Percentiles rank a stretch among this genome's conserved stretches.
Conservation (phyloP, 1,284 basidiomycete genomes). For the Omphalotus olearius region DNA sequence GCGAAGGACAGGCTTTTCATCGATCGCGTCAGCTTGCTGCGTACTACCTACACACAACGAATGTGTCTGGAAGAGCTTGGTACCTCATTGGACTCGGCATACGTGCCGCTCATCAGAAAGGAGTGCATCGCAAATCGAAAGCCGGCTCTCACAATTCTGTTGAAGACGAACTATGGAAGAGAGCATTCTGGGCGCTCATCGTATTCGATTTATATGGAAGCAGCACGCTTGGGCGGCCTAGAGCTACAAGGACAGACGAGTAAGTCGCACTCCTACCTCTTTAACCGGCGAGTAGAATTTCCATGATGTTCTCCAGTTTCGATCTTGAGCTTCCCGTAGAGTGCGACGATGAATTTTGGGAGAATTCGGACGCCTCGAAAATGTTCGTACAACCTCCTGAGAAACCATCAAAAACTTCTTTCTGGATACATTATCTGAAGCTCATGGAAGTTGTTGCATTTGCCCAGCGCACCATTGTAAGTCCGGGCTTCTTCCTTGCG, state of each 20-base stretch:
- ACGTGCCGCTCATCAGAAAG: conserved; percentile 13
- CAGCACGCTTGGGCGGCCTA: conserved; percentile 11
- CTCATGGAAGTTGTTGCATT: conserved; percentile 13
- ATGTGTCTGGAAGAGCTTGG: conserved; percentile 6
- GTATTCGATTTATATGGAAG: conserved; percentile 11
- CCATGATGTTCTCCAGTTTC: conserved; percentile 2
- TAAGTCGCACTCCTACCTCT: neutral
- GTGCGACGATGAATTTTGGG: conserved; percentile 13
- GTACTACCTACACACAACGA: conserved; percentile 9
- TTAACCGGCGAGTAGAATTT: neutral
- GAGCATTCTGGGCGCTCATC: conserved; percentile 15
- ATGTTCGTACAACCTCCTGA: conserved; percentile 3
- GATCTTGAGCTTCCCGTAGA: conserved; percentile 12
- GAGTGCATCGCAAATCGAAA: conserved; percentile 10
- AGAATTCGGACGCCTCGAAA: conserved; percentile 1
- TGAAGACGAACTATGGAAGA: conserved; percentile 15
- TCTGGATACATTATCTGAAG: conserved; percentile 9
- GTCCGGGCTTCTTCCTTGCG: neutral
- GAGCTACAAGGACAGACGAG: conserved; percentile 13
- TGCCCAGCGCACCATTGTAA: conserved; percentile 12
- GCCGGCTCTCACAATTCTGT: neutral
- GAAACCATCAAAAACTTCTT: conserved; percentile 2
- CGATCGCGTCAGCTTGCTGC: conserved; percentile 1
- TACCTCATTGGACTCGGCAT: conserved; percentile 11
- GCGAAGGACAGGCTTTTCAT: neutral